phyloP scores from a whole-genome alignment of 78 protist species.

The Dictyostelium brefeldianum region DNA sequence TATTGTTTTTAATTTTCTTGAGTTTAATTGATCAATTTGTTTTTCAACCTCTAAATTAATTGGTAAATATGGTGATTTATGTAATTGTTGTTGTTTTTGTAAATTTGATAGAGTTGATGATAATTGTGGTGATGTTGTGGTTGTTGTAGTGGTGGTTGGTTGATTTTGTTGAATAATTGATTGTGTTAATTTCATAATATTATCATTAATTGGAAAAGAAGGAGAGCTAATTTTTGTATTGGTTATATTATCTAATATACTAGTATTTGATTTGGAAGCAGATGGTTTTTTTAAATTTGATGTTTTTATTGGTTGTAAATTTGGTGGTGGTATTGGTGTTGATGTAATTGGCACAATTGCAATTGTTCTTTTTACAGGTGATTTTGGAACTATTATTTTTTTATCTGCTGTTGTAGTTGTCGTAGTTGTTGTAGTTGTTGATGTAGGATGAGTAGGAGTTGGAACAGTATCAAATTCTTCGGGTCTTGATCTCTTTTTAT shows the following conservation, averaged over 20 bases:
- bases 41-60: constrained; percentile 49
- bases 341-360: background rate
- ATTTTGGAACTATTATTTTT: background rate
- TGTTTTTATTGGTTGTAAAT: background rate
- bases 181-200: background rate
- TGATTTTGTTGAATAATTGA: constrained; percentile 7
- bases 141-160: background rate
- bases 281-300: background rate
- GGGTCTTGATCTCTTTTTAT: background rate
- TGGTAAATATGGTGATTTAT: background rate
- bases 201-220: constrained; percentile 1
- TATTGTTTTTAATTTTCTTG: constrained; percentile 1
- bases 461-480: background rate
- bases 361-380: background rate
- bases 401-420: background rate
- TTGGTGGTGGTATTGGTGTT: background rate
- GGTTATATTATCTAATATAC: background rate
- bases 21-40: constrained; percentile 18
- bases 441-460: background rate
- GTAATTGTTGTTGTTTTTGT: too few relatives aligned
- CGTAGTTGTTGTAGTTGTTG: background rate
- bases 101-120: background rate
- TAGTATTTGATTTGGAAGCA: background rate
- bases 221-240: background rate
- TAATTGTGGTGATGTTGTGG: background rate